Evolutionary conservation across 1,139 yeast genomes (phyloP).

Genomic region (Kodamaea suecica): DNA sequence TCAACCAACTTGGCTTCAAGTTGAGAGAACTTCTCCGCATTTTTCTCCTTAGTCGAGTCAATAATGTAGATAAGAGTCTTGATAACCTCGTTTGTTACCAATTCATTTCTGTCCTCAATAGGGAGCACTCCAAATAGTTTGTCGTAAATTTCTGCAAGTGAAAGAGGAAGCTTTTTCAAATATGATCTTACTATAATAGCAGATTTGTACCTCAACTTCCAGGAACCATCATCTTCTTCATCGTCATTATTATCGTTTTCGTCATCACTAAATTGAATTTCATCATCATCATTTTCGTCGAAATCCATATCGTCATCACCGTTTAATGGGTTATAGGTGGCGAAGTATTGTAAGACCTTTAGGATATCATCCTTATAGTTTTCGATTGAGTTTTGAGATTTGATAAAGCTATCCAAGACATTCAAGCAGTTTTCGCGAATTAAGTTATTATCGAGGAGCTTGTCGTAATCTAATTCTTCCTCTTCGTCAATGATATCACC

Average conservation of each 20-base stretch:
- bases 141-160: slow-evolving; percentile 10
- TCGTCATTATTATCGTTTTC: slow-evolving; percentile 35
- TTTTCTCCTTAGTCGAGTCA: slow-evolving; percentile 9
- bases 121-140: slow-evolving; percentile 14
- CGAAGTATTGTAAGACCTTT: slow-evolving; percentile 35
- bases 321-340: slow-evolving; percentile 58
- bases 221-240: slow-evolving; percentile 56
- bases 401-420: slow-evolving; percentile 34
- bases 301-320: slow-evolving; percentile 29
- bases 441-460: slow-evolving; percentile 30
- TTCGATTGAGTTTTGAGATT: slow-evolving; percentile 12
- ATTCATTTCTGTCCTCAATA: slow-evolving; percentile 38
- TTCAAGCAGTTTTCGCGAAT: slow-evolving; percentile 49
- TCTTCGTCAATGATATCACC: slow-evolving; percentile 31
- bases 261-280: slow-evolving; percentile 35
- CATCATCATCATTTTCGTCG: slow-evolving; percentile 30
- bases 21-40: slow-evolving; percentile 13
- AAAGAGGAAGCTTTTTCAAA: slow-evolving; percentile 31
- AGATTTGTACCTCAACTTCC: slow-evolving; percentile 65
- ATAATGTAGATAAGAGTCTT: slow-evolving; percentile 31
- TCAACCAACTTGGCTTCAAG: slow-evolving; percentile 20
- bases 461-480: slow-evolving; percentile 47
- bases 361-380: slow-evolving; percentile 23
- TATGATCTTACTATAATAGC: slow-evolving; percentile 44
- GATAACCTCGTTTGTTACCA: slow-evolving; percentile 40